Conservation (phyloP, 2,329 filamentous ascomycete genomes). For the Fusarium begoniae region DNA sequence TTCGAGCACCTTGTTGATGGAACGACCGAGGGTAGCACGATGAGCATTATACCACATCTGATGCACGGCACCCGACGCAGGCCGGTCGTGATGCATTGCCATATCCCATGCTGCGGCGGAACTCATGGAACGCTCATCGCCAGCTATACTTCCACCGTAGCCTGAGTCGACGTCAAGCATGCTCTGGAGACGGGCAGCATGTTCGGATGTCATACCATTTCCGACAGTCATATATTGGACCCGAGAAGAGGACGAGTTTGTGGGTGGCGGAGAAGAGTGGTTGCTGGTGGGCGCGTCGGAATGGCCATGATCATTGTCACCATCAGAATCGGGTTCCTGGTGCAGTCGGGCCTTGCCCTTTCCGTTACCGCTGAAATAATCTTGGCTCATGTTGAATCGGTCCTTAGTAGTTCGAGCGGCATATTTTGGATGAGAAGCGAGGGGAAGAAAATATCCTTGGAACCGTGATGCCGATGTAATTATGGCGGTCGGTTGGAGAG, state of each 20-base stretch:
- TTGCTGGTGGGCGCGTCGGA: conserved; percentile 39
- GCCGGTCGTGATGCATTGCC: conserved; percentile 53
- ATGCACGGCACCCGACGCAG: conserved; percentile 83
- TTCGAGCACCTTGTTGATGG: conserved; percentile 87
- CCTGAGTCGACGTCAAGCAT: conserved; percentile 90
- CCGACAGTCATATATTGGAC: conserved; percentile 91
- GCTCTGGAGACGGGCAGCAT: conserved; percentile 81
- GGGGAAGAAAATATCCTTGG: conserved; percentile 22
- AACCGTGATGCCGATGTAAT: conserved; percentile 36
- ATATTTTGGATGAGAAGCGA: conserved; percentile 43
- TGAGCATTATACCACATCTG: conserved; percentile 97
- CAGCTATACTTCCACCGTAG: conserved; percentile 82
- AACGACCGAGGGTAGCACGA: conserved; percentile 83
- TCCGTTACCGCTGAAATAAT: conserved; percentile 63
- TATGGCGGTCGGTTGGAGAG: conserved; percentile 32
- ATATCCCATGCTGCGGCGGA: conserved; percentile 57
- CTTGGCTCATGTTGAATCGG: conserved; percentile 65
- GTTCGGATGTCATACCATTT: conserved; percentile 80
- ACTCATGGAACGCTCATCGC: conserved; percentile 64
- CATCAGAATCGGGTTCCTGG: conserved; percentile 42
- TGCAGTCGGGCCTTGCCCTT: conserved; percentile 61
- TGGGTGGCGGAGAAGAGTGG: conserved; percentile 39
- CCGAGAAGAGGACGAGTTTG: conserved; percentile 41
- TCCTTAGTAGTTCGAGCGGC: conserved; percentile 42
- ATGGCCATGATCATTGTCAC: conserved; percentile 36